Percentiles rank a stretch among this genome's conserved stretches.
These are phyloP conservation scores for Eucalyptus marginata DNA, from an alignment of 345 rosid genomes.

Conservation along the genomic window DNA sequence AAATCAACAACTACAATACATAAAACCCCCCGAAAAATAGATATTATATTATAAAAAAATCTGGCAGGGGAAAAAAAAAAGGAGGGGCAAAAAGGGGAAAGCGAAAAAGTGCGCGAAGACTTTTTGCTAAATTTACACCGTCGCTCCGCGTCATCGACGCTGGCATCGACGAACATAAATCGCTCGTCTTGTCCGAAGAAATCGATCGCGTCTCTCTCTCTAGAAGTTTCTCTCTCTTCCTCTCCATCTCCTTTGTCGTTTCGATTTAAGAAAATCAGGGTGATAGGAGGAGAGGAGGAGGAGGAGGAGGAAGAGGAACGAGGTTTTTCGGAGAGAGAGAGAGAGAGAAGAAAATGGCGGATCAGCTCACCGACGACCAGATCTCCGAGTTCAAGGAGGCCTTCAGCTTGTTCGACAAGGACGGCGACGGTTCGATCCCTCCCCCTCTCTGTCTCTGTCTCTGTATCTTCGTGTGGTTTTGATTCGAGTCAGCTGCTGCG, in stretches of 20 bases:
- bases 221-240: not conserved
- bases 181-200: not conserved
- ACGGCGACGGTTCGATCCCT: conserved; percentile 24
- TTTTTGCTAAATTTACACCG: not conserved
- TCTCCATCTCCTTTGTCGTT: not conserved
- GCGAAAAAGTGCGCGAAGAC: not conserved
- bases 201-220: not conserved
- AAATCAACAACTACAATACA: not conserved
- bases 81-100: not conserved
- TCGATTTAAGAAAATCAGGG: not conserved
- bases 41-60: not conserved
- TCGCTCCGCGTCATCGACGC: not conserved
- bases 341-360: conserved; percentile 9
- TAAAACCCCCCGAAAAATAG: not conserved
- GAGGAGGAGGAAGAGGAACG: not conserved
- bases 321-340: not conserved
- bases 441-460: too few relatives aligned
- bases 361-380: conserved; percentile 34
- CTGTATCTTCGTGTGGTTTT: not conserved
- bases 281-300: not conserved
- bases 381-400: conserved; percentile 43
- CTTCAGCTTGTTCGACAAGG: conserved; percentile 32
- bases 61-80: not conserved
- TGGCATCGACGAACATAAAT: not conserved
- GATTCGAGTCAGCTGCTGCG: not conserved